Percentiles rank a stretch among this genome's conserved stretches.
Conservation (phyloP, 805 yeast species). For the Saccharomycopsis microspora region DNA sequence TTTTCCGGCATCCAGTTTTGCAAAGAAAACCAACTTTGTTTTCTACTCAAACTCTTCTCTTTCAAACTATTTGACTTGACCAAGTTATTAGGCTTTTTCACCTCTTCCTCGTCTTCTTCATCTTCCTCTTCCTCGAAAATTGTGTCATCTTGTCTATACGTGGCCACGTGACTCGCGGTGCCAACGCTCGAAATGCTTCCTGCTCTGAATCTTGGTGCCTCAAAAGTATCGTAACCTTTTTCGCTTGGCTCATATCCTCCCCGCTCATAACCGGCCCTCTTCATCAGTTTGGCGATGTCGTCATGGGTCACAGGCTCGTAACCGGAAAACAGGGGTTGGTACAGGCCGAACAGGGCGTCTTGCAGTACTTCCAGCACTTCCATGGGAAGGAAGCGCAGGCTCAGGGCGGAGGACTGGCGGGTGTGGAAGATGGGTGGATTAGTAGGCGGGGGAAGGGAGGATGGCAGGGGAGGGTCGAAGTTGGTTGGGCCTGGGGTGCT, state of each 20-base stretch:
- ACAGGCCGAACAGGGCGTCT: constrained; percentile 7
- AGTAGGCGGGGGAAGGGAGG: too few species aligned
- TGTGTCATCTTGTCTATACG: constrained; percentile 16
- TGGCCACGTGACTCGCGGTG: constrained; percentile 13
- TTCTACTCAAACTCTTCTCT: constrained; percentile 9
- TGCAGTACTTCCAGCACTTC: constrained; percentile 4
- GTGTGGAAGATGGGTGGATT: background rate
- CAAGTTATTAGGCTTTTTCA: background rate
- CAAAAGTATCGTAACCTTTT: background rate
- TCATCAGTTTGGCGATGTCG: constrained; percentile 11
- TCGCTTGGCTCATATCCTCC: background rate
- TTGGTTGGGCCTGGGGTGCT: too few species aligned
- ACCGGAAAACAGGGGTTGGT: constrained; percentile 5
- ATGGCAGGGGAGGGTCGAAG: too few species aligned
- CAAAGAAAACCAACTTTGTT: constrained; percentile 32
- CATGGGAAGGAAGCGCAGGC: constrained; percentile 6
- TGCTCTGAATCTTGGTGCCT: constrained; percentile 1
- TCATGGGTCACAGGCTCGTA: constrained; percentile 16
- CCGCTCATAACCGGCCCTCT: background rate
- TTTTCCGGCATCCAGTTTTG: constrained; percentile 48
- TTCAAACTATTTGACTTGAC: background rate
- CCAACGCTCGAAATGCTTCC: constrained; percentile 14
- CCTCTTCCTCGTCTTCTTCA: constrained; percentile 15
- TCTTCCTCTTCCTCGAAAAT: constrained; percentile 17
- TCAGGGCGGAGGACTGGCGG: constrained; percentile 3